phyloP scores from a whole-genome alignment of 1,284 basidiomycete species.

The Papiliotrema flavescens region DNA sequence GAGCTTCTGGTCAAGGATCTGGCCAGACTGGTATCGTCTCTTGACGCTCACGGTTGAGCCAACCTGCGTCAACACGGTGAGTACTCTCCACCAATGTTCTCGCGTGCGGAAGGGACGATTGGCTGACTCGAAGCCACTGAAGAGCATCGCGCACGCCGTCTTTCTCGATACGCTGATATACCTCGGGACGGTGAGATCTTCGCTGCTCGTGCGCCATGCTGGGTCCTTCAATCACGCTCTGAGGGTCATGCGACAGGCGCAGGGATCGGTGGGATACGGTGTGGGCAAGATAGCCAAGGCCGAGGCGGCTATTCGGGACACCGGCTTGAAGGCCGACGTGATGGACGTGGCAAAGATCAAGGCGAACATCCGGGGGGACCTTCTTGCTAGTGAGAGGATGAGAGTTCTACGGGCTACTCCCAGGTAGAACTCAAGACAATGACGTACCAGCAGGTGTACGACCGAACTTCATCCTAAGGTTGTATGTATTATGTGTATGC shows the following conservation, averaged over 20 bases:
- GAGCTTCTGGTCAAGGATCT: constrained; percentile 32
- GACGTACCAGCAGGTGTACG: too few species aligned
- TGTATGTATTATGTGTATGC: too few species aligned
- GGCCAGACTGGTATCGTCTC: constrained; percentile 40
- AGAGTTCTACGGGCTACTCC: constrained; percentile 7
- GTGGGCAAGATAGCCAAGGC: constrained; percentile 16
- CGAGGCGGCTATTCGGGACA: constrained; percentile 7
- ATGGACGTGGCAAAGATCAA: constrained; percentile 3
- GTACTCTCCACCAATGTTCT: background rate
- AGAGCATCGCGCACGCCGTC: constrained; percentile 26
- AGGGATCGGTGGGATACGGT: constrained; percentile 1
- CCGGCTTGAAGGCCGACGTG: background rate
- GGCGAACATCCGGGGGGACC: constrained; percentile 17
- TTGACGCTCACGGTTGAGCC: constrained; percentile 24
- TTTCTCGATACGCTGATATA: constrained; percentile 38
- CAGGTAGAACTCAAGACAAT: too few species aligned
- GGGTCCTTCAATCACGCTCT: constrained; percentile 19
- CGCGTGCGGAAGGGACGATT: too few species aligned
- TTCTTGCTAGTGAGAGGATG: constrained; percentile 24
- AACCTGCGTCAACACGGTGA: constrained; percentile 31
- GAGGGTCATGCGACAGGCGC: constrained; percentile 14
- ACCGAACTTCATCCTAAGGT: too few species aligned
- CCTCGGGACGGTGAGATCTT: constrained; percentile 18
- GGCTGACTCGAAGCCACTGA: constrained; percentile 19
- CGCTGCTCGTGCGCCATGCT: constrained; percentile 19